Conservation (phyloP, 768 basidiomycete species). For the Tubosaeta sp. region DNA sequence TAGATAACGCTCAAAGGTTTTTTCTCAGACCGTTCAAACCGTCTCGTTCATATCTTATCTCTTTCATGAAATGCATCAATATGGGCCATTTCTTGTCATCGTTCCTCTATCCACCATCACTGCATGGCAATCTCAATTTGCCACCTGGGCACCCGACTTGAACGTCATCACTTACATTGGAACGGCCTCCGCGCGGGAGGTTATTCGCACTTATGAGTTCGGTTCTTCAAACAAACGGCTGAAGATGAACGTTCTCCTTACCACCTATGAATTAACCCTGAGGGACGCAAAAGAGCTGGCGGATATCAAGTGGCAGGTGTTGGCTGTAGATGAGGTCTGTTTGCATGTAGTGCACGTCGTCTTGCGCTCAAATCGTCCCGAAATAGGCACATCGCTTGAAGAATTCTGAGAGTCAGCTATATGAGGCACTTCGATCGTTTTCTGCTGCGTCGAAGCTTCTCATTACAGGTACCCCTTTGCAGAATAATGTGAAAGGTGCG, state of each 20-base stretch:
- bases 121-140: slow-evolving; percentile 96
- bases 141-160: slow-evolving; percentile 91
- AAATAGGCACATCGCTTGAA: slow-evolving; percentile 91
- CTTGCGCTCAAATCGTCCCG: slow-evolving; percentile 14
- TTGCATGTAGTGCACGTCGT: neutral
- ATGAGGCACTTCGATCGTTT: slow-evolving; percentile 90
- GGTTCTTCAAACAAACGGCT: slow-evolving; percentile 82
- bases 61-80: slow-evolving; percentile 88
- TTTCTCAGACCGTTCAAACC: slow-evolving; percentile 82
- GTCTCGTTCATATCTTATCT: slow-evolving; percentile 94
- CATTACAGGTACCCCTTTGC: slow-evolving; percentile 96
- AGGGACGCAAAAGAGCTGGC: slow-evolving; percentile 85
- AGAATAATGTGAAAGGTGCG: slow-evolving; percentile 97
- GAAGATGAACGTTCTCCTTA: slow-evolving; percentile 95
- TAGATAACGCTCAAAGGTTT: slow-evolving; percentile 13
- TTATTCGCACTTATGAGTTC: slow-evolving; percentile 92
- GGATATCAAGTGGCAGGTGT: slow-evolving; percentile 95
- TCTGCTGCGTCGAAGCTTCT: slow-evolving; percentile 87
- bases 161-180: slow-evolving; percentile 98
- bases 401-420: slow-evolving; percentile 95
- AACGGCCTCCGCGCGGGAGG: slow-evolving; percentile 78
- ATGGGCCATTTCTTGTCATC: slow-evolving; percentile 95
- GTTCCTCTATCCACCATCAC: slow-evolving; percentile 97
- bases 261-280: slow-evolving; percentile 94
- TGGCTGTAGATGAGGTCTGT: slow-evolving; percentile 91